Evolutionary conservation across 2,329 filamentous ascomycete species (phyloP).

Genomic region (Mollisia scopiformis): DNA sequence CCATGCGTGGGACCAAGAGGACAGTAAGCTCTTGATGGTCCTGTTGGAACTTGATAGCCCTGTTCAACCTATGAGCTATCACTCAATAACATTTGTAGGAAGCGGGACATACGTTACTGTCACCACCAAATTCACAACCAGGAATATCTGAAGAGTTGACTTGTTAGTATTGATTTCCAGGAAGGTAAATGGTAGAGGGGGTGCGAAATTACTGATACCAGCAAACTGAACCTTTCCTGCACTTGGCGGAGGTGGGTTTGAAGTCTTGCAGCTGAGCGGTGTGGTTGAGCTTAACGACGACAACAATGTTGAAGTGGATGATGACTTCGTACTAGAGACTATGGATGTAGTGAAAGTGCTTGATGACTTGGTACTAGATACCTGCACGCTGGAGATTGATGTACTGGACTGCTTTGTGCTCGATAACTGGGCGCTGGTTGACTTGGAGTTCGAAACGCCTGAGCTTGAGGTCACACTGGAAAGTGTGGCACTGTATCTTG

Average conservation of each 20-base stretch:
- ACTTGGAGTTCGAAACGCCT: too few relatives aligned
- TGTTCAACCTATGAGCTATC: not conserved
- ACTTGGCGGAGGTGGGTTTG: not conserved
- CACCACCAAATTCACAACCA: constrained; percentile 51
- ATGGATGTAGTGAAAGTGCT: too few relatives aligned
- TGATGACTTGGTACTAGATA: too few relatives aligned
- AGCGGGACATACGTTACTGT: constrained; percentile 38
- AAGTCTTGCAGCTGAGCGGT: not conserved
- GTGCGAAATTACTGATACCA: not conserved
- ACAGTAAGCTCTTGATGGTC: constrained; percentile 8
- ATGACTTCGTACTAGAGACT: not conserved
- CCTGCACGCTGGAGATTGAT: too few relatives aligned
- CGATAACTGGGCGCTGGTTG: not conserved
- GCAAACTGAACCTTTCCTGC: not conserved
- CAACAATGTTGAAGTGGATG: not conserved
- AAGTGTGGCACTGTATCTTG: too few relatives aligned
- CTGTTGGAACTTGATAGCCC: constrained; percentile 24
- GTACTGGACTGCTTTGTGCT: not conserved
- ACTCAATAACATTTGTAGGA: not conserved
- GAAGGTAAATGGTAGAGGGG: not conserved
- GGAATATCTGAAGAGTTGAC: constrained; percentile 39
- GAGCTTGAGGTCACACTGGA: too few relatives aligned
- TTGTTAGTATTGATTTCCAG: not conserved
- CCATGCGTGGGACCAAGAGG: constrained; percentile 19
- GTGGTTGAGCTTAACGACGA: not conserved